phyloP scores from a whole-genome alignment of 148 eudicot species.

The Camellia granthamiana region DNA sequence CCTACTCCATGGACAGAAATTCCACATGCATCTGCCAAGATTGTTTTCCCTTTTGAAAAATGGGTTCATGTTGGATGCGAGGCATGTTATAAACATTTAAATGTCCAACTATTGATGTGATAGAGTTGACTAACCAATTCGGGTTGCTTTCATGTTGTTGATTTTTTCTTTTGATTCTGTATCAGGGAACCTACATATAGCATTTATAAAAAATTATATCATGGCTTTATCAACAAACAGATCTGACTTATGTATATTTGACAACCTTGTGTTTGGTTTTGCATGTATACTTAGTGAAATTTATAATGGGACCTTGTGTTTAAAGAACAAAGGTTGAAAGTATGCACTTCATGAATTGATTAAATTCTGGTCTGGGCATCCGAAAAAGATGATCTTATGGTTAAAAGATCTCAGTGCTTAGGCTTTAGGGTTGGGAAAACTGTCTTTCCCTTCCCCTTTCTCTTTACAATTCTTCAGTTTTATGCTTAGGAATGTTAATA shows the following conservation, averaged over 20 bases:
- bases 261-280: neutral
- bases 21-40: slow-evolving; percentile 36
- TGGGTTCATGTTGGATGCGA: slow-evolving; percentile 93
- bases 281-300: neutral
- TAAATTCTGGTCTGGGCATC: neutral
- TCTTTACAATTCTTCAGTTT: neutral
- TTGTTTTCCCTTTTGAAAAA: slow-evolving; percentile 49
- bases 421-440: neutral
- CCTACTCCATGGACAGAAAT: slow-evolving; percentile 24
- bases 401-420: neutral
- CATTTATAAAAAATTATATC: neutral
- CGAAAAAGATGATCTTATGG: neutral
- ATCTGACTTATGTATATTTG: neutral
- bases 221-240: neutral
- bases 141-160: neutral
- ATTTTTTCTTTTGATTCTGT: neutral
- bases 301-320: neutral
- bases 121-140: neutral
- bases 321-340: slow-evolving; percentile 5
- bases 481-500: neutral
- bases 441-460: neutral
- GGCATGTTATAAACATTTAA: slow-evolving; percentile 33
- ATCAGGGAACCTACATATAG: neutral
- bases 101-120: neutral
- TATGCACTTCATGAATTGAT: neutral